A percentile compares a stretch with the other conserved stretches of the same genome.
Evolutionary conservation across 768 basidiomycete genomes (phyloP).

Genomic region (Gyrodon lividus): DNA sequence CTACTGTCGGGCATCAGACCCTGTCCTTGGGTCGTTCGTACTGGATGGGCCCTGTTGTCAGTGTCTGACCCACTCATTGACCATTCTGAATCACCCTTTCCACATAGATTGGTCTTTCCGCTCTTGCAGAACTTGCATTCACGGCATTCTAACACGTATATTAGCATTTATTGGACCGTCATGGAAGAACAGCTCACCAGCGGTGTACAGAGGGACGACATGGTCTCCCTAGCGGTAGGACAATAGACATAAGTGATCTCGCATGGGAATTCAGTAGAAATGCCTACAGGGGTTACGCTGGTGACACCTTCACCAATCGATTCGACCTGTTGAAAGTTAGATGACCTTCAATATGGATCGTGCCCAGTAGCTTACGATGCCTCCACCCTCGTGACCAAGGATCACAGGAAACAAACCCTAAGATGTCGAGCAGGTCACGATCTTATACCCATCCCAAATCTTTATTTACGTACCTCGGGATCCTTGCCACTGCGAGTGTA

Average conservation of each 20-base stretch:
- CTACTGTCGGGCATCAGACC: conserved; percentile 94
- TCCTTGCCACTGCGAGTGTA: conserved; percentile 96
- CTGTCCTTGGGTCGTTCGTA: conserved; percentile 90
- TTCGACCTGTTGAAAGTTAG: conserved; percentile 68
- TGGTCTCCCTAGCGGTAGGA: conserved; percentile 70
- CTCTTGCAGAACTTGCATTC: conserved; percentile 99
- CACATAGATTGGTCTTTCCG: conserved; percentile 98
- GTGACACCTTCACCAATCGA: conserved; percentile 97
- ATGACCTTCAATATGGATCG: not conserved
- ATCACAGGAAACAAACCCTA: conserved; percentile 91
- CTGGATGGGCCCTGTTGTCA: conserved; percentile 37
- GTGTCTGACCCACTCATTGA: not conserved
- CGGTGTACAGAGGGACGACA: conserved; percentile 95
- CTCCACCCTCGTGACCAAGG: conserved; percentile 93
- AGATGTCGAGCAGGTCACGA: conserved; percentile 8
- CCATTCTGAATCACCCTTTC: conserved; percentile 56
- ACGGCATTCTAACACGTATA: conserved; percentile 62
- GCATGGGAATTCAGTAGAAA: not conserved
- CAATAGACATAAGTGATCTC: not conserved
- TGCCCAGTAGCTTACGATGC: conserved; percentile 56
- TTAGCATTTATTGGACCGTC: not conserved
- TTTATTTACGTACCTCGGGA: conserved; percentile 64
- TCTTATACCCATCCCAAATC: conserved; percentile 1
- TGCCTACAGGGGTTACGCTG: conserved; percentile 54
- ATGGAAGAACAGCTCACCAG: conserved; percentile 50